Base-by-base conservation (phyloP, 495 filamentous ascomycete genomes). In the Penicillium dipodomyicola region DNA sequence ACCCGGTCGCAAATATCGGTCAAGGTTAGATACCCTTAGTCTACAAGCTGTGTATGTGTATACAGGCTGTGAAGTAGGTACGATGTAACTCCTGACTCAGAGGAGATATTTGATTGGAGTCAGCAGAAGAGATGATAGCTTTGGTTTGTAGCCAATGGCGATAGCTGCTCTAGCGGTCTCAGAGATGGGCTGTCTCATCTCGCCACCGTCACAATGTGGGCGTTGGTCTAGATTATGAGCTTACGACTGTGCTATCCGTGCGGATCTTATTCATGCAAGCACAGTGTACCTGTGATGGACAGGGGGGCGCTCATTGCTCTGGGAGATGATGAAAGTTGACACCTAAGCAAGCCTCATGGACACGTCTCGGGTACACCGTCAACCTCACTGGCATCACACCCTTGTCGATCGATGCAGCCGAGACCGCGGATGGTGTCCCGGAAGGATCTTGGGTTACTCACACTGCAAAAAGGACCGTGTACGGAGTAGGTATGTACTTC, bases 401-500 rank as follows among this genome's bases (percentile, higher is more conserved):
- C 37, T 25, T 22, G 60, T 35, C 39, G 54, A 57, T 65, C 58
- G 46, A 49, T 56, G 52, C 61, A 43, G 22, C 22, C 50, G 32
- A 30, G 30, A 56, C 29, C 41, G 49, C 62, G 58, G 62, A 62
- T 40, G 44, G 33, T 22, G 22, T 37, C 43, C 55, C 62, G 45
- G 44, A 19, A 45, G 33, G 32, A 27, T 10, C 39, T 56, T 59
- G 56, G 49, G 63, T 63, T 62, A 62, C 62, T 58, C 63, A 62
- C 35, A 51, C 56, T 62, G 62, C 48, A 48, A 40, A 35, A 32
- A 57, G 49, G 49, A 52, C 49, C 45, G 54, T 51, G 54, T n/a
- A 27, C 30, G 49, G 51, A 5, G 27, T 29, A 1, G 27, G 27
- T 29, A 29, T 6, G 20, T 14, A 41, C 29, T 30, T 9, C 29